Evolutionary conservation across 257 asterid genomes (phyloP), one percentile per base, ranked within the genome.

Genomic region (Ballota nigra): DNA sequence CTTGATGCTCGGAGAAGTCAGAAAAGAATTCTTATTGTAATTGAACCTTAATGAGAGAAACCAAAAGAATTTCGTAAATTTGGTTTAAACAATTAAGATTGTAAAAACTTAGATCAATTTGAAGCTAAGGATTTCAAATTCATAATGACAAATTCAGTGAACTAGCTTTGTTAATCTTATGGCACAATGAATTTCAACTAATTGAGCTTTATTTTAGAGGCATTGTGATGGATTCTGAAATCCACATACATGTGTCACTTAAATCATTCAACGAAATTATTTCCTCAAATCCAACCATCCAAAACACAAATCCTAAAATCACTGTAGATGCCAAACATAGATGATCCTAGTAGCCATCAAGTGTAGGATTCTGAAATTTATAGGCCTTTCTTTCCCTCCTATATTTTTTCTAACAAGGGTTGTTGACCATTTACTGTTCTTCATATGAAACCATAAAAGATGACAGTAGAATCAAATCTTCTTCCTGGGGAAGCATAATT

Each of bases 321-420:
- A 56, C 64, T 23, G 18, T 29, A 70, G 45, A 49, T 34, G 63
- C 63, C 61, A 24, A 38, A 53, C 43, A 7, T 9, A 38, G 56
- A 53, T 11, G 36, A 64, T 45, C 51, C 24, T 24, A 53, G 53
- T 58, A 51, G 63, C 71, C 53, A 77, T 38, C 62, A 66, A 31
- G 57, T 43, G 60, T 23, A 16, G 63, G 38, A 53, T 22, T 63
- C 12, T 38, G 38, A 70, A 71, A 77, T 47, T 20, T 43, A 59
- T 51, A 56, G 38, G 0, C n/a, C 19, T 47, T 13, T 31, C 61
- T 22, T 60, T 22, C 66, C 36, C 19, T 38, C 51, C 36, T n/a
- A 51, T 38, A 23, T 26, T 13, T 6, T 58, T 33, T 38, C 40
- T 36, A 64, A 49, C 40, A 38, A 24, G 24, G 58, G 40, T 22